Percentiles rank a stretch among this genome's conserved stretches.
Conservation (phyloP, 371 early-diverging fungal species). For the Rhizopus delemar region DNA sequence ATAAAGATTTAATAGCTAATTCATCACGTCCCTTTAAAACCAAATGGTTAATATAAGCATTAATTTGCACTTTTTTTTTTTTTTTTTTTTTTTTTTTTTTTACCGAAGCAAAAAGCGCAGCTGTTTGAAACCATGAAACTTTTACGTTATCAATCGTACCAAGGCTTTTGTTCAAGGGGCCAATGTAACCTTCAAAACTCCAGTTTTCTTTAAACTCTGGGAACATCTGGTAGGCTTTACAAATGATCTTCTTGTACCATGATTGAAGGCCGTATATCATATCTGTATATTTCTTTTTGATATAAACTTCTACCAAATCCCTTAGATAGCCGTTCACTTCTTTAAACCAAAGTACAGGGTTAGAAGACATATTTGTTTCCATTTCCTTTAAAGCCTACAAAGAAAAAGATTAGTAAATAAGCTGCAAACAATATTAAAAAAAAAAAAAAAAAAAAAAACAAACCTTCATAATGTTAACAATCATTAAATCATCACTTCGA, state of each 20-base stretch:
- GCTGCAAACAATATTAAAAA: too few species aligned
- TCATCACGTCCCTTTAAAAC: slow-evolving; percentile 35
- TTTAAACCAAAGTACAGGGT: slow-evolving; percentile 25
- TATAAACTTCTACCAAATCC: slow-evolving; percentile 40
- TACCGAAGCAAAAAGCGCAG: slow-evolving; percentile 41
- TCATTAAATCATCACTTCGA: slow-evolving; percentile 44
- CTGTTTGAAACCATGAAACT: slow-evolving; percentile 40
- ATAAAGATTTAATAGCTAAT: slow-evolving; percentile 30
- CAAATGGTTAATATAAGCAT: too few species aligned
- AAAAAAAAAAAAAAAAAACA: not conserved
- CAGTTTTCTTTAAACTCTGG: slow-evolving; percentile 28
- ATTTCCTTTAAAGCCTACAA: slow-evolving; percentile 17
- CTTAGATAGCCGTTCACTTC: slow-evolving; percentile 25
- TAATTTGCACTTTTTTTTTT: not conserved
- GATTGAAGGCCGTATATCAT: slow-evolving; percentile 41
- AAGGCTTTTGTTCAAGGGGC: slow-evolving; percentile 22
- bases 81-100: slow-evolving; percentile 6
- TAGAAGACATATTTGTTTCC: slow-evolving; percentile 20
- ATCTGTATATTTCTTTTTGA: slow-evolving; percentile 34
- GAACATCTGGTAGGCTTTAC: slow-evolving; percentile 13
- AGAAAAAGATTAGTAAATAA: not conserved
- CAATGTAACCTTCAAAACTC: slow-evolving; percentile 32
- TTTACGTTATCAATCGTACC: not conserved
- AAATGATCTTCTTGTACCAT: slow-evolving; percentile 39
- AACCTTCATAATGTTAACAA: slow-evolving; percentile 47